These are phyloP conservation scores for Cutaneotrichosporon cyanovorans DNA, from an alignment of 1,284 basidiomycete genomes.

Conservation along the genomic window DNA sequence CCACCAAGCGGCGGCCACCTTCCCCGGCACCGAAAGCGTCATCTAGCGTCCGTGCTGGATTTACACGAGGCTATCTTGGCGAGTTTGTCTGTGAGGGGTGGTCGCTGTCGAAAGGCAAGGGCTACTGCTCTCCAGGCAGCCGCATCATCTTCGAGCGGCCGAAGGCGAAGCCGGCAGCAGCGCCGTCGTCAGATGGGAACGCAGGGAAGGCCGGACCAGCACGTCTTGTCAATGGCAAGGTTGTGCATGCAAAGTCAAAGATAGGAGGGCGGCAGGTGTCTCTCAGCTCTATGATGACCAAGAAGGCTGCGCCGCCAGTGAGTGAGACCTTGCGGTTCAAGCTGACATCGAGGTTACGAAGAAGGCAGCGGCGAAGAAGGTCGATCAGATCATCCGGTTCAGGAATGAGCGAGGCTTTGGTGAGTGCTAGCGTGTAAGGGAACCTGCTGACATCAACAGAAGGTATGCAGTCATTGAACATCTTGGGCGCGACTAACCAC, in stretches of 20 bases:
- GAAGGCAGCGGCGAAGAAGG: constrained; percentile 33
- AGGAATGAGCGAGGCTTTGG: constrained; percentile 42
- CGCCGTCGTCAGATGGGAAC: constrained; percentile 11
- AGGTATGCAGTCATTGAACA: constrained; percentile 1
- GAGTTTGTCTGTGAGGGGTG: constrained; percentile 46
- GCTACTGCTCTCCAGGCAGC: constrained; percentile 42
- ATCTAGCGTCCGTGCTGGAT: constrained; percentile 20
- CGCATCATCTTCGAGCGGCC: constrained; percentile 40
- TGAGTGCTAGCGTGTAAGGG: constrained; percentile 7
- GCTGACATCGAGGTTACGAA: constrained; percentile 18
- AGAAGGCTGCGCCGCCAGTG: constrained; percentile 25
- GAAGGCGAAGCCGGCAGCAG: constrained; percentile 20
- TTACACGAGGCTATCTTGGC: constrained; percentile 40
- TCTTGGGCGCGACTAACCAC: not conserved
- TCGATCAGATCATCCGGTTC: constrained; percentile 44
- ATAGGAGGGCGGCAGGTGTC: constrained; percentile 36
- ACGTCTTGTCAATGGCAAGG: constrained; percentile 39
- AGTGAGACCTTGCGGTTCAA: constrained; percentile 1
- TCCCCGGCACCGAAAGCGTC: not conserved
- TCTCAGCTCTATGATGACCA: constrained; percentile 38
- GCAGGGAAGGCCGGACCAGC: constrained; percentile 28
- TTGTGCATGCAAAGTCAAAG: constrained; percentile 32
- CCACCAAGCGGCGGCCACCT: not conserved
- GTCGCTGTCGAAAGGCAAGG: constrained; percentile 45
- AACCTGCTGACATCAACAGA: constrained; percentile 5